Conservation (phyloP, 73 alveolate species). For the Paramecium tetraurelia region DNA sequence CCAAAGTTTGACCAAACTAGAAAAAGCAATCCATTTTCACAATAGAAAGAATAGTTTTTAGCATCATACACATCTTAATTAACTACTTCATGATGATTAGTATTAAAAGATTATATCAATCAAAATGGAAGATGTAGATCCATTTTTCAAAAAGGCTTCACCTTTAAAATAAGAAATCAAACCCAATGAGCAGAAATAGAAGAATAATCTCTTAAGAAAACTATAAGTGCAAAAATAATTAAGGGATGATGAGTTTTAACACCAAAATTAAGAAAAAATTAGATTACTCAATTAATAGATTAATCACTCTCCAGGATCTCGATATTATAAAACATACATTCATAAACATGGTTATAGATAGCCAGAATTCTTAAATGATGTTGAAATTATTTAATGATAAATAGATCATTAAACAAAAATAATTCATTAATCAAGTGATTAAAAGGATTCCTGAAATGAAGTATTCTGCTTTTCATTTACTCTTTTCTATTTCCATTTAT, state of each 20-base stretch:
- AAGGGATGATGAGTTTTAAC: background rate
- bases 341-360: background rate
- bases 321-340: background rate
- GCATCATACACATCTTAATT: background rate
- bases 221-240: background rate
- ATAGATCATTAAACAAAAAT: background rate
- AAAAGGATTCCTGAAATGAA: background rate
- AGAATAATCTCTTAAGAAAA: background rate
- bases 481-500: background rate
- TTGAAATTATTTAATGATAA: background rate
- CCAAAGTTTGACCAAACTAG: background rate
- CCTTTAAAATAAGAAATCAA: background rate
- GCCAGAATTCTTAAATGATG: constrained; percentile 10
- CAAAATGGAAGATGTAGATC: constrained; percentile 14
- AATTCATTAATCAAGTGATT: constrained; percentile 16
- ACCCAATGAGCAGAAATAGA: background rate
- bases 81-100: background rate
- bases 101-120: background rate
- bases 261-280: background rate
- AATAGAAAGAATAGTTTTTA: background rate
- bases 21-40: background rate
- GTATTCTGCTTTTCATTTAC: background rate
- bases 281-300: background rate
- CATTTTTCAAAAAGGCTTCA: background rate
- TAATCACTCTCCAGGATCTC: background rate